A percentile compares a stretch with the other conserved stretches of the same genome.
These are phyloP conservation scores for Wickerhamomyces sp. DNA, from an alignment of 1,139 yeast genomes.

Conservation along the genomic window DNA sequence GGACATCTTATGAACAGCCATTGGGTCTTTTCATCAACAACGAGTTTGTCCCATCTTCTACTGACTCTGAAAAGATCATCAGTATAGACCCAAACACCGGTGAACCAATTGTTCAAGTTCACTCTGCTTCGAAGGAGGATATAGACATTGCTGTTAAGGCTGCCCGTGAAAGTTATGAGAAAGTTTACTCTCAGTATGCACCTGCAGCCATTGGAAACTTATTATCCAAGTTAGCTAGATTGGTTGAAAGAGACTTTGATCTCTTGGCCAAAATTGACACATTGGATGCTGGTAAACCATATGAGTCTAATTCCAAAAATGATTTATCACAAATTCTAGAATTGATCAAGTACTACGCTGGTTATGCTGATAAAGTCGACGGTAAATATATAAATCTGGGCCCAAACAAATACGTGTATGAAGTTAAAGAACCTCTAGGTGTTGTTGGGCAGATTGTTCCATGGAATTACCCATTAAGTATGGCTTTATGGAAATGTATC, in stretches of 20 bases:
- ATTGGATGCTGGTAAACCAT: conserved; percentile 62
- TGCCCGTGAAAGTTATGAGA: conserved; percentile 66
- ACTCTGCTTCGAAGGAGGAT: conserved; percentile 63
- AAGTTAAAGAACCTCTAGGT: conserved; percentile 51
- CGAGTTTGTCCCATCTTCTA: conserved; percentile 50
- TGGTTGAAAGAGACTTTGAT: conserved; percentile 46
- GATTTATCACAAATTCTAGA: conserved; percentile 61
- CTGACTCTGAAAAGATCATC: conserved; percentile 47
- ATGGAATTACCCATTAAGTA: conserved; percentile 71
- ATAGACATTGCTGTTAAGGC: conserved; percentile 73
- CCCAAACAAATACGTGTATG: conserved; percentile 58
- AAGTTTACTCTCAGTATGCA: conserved; percentile 40
- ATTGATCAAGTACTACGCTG: conserved; percentile 70
- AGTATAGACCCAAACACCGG: conserved; percentile 67
- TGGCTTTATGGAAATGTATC: conserved; percentile 69
- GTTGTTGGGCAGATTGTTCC: conserved; percentile 71
- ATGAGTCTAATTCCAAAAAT: conserved; percentile 42
- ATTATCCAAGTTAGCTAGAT: conserved; percentile 45
- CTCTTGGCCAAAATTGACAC: conserved; percentile 56
- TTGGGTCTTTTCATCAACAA: conserved; percentile 65
- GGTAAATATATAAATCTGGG: conserved; percentile 67
- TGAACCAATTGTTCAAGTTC: conserved; percentile 58
- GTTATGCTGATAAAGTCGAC: conserved; percentile 73
- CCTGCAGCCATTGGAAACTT: conserved; percentile 43
- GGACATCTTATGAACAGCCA: conserved; percentile 46